Base-by-base conservation (phyloP, 2,329 filamentous ascomycete species). In the Fusarium acutatum region DNA sequence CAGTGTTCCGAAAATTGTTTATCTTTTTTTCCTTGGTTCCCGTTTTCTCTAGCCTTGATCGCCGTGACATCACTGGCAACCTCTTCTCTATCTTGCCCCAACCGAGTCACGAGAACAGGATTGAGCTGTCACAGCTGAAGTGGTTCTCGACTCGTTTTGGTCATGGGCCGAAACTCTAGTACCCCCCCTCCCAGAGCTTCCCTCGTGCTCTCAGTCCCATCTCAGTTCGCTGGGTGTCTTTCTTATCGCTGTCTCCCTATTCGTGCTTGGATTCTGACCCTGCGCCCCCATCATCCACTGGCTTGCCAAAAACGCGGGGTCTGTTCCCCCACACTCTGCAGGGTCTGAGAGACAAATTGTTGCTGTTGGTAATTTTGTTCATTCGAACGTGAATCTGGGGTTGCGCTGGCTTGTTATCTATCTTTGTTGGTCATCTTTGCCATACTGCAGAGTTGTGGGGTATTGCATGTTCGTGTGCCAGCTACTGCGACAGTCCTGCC, bases 41-140 rank as follows among this genome's bases (percentile, higher is more conserved):
- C 22, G 34, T 40, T 24, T 38, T 43, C 35, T 52, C 28, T 40
- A 80, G 81, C 32, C 81, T 85, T 60, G 86, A 84, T 18, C 71
- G 84, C 17, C 84, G 84, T 22, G 83, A 87, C 67, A 79, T 86
- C 41, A 77, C 85, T 20, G 32, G 34, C 34, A 50, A 43, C 34
- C 30, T 67, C 41, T 44, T 35, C 50, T 30, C 50, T 41, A 64
- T 64, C 67, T 53, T 58, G 43, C 26, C 66, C 67, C 54, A 46
- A 35, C 43, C 24, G 54, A 60, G 67, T 73, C 71, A 73, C 50
- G 71, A 61, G 71, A 71, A 72, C 63, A 43, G 34, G 44, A 64
- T 68, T 64, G 60, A 74, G 52, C 62, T 59, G 71, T 72, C 71
- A 60, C 59, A 71, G 35, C 52, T 64, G 61, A 53, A 71, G 67